A percentile compares a stretch with the other conserved stretches of the same genome.
Conservation (phyloP, 1,284 basidiomycete species). For the Ceratobasidium sp. region DNA sequence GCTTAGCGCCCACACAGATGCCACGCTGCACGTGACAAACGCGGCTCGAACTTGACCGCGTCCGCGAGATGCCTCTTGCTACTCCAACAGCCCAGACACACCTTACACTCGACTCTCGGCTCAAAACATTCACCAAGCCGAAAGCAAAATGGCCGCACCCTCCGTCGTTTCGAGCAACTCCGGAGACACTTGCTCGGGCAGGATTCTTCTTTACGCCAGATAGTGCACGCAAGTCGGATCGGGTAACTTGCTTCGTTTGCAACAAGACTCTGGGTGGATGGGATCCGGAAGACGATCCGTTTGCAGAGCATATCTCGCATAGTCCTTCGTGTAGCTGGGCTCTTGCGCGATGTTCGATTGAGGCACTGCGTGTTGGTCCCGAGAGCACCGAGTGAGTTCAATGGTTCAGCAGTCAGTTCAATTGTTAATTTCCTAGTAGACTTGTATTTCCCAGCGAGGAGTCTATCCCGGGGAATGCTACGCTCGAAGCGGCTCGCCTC, state of each 20-base stretch:
- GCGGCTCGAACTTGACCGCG: slow-evolving; percentile 42
- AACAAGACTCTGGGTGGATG: slow-evolving; percentile 60
- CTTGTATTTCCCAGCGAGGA: slow-evolving; percentile 50
- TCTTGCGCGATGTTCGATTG: slow-evolving; percentile 58
- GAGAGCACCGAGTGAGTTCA: slow-evolving; percentile 47
- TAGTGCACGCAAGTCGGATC: slow-evolving; percentile 45
- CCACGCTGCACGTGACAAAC: slow-evolving; percentile 28
- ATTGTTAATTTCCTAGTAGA: slow-evolving; percentile 27
- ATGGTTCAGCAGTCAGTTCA: not conserved
- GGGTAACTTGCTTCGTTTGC: slow-evolving; percentile 60
- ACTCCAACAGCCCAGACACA: slow-evolving; percentile 2
- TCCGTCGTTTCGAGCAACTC: slow-evolving; percentile 50
- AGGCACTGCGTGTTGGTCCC: slow-evolving; percentile 49
- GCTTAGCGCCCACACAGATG: not conserved
- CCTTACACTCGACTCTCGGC: slow-evolving; percentile 30
- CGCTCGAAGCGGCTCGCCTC: slow-evolving; percentile 54
- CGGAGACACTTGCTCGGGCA: slow-evolving; percentile 57
- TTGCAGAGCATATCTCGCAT: slow-evolving; percentile 59
- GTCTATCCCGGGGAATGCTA: slow-evolving; percentile 57
- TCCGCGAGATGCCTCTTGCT: slow-evolving; percentile 28
- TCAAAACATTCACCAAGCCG: slow-evolving; percentile 43
- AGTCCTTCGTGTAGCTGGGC: slow-evolving; percentile 60
- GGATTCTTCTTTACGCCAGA: slow-evolving; percentile 60
- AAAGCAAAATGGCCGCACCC: slow-evolving; percentile 51
- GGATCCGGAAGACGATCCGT: slow-evolving; percentile 62